Evolutionary conservation across 2,329 filamentous ascomycete species (phyloP).

Genomic region (Cryphonectria carpinicola): DNA sequence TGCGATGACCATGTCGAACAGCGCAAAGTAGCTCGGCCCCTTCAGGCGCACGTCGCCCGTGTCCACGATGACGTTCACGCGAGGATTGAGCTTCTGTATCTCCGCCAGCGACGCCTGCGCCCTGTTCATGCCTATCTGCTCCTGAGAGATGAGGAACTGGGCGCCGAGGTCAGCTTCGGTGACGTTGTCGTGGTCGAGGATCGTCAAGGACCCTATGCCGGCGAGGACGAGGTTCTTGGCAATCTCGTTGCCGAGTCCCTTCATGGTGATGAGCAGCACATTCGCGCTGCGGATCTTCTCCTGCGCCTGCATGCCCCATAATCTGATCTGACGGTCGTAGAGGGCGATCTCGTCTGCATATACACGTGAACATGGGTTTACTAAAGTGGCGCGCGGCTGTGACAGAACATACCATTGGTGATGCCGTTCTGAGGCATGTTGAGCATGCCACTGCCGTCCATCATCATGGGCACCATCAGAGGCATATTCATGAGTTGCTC

Average conservation of each 20-base stretch:
- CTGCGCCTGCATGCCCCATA: conserved; percentile 96
- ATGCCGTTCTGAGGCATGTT: conserved; percentile 27
- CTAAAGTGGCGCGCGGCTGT: background rate
- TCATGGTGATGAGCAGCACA: conserved; percentile 86
- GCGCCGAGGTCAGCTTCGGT: conserved; percentile 79
- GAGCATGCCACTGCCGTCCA: conserved; percentile 27
- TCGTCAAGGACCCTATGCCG: conserved; percentile 86
- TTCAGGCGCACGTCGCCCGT: conserved; percentile 69
- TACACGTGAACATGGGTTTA: background rate
- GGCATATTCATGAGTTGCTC: conserved; percentile 35
- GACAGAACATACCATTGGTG: conserved; percentile 27
- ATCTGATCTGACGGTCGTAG: conserved; percentile 94
- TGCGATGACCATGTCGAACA: conserved; percentile 85
- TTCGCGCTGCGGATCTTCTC: conserved; percentile 88
- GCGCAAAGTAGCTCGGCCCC: conserved; percentile 72
- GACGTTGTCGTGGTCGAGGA: conserved; percentile 78
- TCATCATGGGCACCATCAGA: conserved; percentile 38
- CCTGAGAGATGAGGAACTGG: conserved; percentile 76
- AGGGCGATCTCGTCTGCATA: conserved; percentile 86
- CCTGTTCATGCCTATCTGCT: conserved; percentile 78
- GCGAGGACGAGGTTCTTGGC: conserved; percentile 97
- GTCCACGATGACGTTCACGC: conserved; percentile 77
- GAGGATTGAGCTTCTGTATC: conserved; percentile 85
- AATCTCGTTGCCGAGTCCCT: conserved; percentile 88
- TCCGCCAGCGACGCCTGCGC: conserved; percentile 79